Evolutionary conservation across 257 asterid genomes (phyloP), one percentile per base, ranked within the genome.

Genomic region (Penstemon barbatus): DNA sequence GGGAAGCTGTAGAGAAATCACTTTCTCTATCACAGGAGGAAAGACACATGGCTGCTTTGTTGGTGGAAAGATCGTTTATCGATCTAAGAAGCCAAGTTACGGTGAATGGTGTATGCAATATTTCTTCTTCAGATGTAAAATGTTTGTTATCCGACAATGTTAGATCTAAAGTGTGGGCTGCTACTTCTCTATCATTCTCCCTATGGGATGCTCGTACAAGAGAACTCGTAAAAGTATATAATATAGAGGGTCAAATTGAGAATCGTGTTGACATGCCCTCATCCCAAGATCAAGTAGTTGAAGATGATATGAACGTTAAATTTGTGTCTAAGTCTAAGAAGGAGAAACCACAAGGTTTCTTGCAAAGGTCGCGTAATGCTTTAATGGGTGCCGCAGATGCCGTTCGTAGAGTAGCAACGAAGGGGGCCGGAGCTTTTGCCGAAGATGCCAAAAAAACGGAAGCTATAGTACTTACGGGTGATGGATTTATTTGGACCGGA

Each of bases 311-410:
- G 77, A 83, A 81, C 10, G 91, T 81, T 46, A 94, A 91, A 69
- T 65, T 80, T 39, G 85, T 81, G n/a, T 62, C 91, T 40, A 91
- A 91, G 81, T 72, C 96, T n/a, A 94, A 87, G 74, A 94, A 89
- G 84, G 99, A 94, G 70, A 94, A 91, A 73, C 78, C 97, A 4
- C 96, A 90, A 70, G 88, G 85, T 74, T 94, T 94, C 65, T 68
- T 94, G 76, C 99, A 94, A 66, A 74, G 97, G 15, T 94, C 99
- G 1, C 87, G 99, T 18, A 94, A 89, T 67, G 99, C 97, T 37
- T 77, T 94, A 38, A 74, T 87, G 85, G 97, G 99, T n/a, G 99
- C 99, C 42, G 99, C 97, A 3, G 99, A 84, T 82, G 99, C 99
- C 36, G 97, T 94, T 52, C 85, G 97, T 4, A 80, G 99, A 65